Conservation (phyloP, 2,329 filamentous ascomycete genomes). For the Curvularia lunata region DNA sequence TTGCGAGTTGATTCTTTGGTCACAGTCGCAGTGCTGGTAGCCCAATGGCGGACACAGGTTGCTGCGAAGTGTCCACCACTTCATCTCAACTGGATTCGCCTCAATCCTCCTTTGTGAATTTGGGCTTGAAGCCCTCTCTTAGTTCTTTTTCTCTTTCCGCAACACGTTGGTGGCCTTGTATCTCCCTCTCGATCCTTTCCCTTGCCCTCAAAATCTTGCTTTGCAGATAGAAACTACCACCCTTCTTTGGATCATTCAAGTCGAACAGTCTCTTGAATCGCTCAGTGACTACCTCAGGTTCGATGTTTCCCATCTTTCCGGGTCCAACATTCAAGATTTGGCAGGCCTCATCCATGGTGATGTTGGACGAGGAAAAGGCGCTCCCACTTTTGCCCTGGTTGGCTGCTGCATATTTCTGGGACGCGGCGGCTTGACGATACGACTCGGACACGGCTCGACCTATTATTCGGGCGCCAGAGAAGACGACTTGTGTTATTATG, state of each 20-base stretch:
- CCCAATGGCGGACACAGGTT: background rate
- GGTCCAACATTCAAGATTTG: constrained; percentile 96
- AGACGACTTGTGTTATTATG: constrained; percentile 89
- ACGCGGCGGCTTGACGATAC: constrained; percentile 91
- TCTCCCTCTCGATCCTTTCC: constrained; percentile 89
- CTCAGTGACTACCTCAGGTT: constrained; percentile 79
- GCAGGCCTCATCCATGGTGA: constrained; percentile 95
- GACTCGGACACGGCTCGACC: constrained; percentile 92
- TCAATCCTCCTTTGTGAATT: constrained; percentile 80
- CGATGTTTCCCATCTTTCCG: constrained; percentile 76
- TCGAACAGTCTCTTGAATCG: constrained; percentile 96
- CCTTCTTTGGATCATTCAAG: constrained; percentile 90
- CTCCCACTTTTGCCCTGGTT: constrained; percentile 61
- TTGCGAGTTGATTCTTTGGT: background rate
- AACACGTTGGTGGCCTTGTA: constrained; percentile 73
- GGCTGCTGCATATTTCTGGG: constrained; percentile 79
- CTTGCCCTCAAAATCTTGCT: constrained; percentile 93
- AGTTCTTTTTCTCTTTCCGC: constrained; percentile 77
- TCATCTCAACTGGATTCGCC: background rate
- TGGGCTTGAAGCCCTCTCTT: constrained; percentile 89
- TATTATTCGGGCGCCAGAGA: constrained; percentile 89
- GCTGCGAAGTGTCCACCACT: background rate
- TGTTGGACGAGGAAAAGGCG: constrained; percentile 69
- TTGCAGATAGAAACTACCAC: constrained; percentile 96
- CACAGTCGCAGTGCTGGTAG: background rate